These are phyloP conservation scores for Erythrophleum ivorense DNA, from an alignment of 331 rosid genomes.

Conservation along the genomic window DNA sequence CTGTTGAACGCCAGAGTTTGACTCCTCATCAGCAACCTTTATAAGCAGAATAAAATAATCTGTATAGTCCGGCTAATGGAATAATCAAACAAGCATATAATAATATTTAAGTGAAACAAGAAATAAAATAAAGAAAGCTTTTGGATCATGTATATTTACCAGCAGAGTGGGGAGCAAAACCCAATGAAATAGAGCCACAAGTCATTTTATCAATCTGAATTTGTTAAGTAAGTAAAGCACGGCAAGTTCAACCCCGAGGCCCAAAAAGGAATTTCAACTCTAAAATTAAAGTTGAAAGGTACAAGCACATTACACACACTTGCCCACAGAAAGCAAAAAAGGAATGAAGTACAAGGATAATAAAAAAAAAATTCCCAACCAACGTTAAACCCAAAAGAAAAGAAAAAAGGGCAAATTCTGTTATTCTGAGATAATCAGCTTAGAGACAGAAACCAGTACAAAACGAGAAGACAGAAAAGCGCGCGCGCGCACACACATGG, in stretches of 20 bases:
- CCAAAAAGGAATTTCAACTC: constrained; percentile 36
- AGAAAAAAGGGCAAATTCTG: constrained; percentile 17
- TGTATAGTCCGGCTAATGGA: constrained; percentile 4
- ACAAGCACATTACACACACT: constrained; percentile 35
- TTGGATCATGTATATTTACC: constrained; percentile 43
- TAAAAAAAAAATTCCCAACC: not conserved
- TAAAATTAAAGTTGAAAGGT: constrained; percentile 28
- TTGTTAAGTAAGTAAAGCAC: not conserved
- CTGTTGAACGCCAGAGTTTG: constrained; percentile 6
- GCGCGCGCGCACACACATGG: not conserved
- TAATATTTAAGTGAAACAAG: constrained; percentile 15
- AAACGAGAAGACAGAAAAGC: constrained; percentile 11
- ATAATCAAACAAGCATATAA: constrained; percentile 35
- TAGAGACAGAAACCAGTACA: not conserved
- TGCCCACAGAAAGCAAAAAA: constrained; percentile 32
- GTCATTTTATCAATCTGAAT: constrained; percentile 25
- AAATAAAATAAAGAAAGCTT: constrained; percentile 28
- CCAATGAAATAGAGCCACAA: constrained; percentile 36
- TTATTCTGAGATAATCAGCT: constrained; percentile 4
- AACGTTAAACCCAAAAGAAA: constrained; percentile 36
- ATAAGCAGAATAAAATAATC: constrained; percentile 25
- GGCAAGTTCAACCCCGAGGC: constrained; percentile 19
- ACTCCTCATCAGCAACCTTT: constrained; percentile 22
- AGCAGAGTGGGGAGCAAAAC: constrained; percentile 32
- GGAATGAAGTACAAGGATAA: constrained; percentile 11